Percentiles rank a stretch among this genome's conserved stretches.
phyloP scores from a whole-genome alignment of 371 early-diverging fungal species.

The Dipsacomyces acuminosporus region DNA sequence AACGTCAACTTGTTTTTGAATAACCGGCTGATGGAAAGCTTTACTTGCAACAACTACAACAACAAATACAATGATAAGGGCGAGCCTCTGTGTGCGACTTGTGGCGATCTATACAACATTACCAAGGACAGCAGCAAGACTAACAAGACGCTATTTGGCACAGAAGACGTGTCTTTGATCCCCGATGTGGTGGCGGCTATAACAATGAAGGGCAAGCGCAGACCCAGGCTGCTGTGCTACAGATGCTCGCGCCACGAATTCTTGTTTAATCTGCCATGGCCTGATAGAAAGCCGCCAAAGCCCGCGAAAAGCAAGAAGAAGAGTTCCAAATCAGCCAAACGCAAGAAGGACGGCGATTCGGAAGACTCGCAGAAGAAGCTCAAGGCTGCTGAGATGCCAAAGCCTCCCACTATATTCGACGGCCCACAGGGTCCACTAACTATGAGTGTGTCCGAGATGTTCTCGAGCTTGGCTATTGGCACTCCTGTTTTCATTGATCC shows the following conservation, averaged over 20 bases:
- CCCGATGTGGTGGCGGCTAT: too few species aligned
- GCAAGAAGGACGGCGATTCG: background rate
- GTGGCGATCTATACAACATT: too few species aligned
- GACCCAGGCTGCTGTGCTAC: constrained; percentile 1
- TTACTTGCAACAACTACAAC: too few species aligned
- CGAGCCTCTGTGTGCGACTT: too few species aligned
- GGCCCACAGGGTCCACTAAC: constrained; percentile 18
- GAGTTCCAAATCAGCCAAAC: too few species aligned
- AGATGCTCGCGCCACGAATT: constrained; percentile 28
- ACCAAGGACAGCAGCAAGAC: too few species aligned
- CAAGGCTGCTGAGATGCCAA: background rate
- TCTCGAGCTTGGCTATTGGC: constrained; percentile 13
- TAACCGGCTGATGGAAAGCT: too few species aligned
- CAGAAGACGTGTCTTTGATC: too few species aligned
- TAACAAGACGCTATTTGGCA: too few species aligned
- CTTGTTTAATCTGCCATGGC: constrained; percentile 26
- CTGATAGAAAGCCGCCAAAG: constrained; percentile 11
- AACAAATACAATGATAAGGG: background rate
- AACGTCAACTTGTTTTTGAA: constrained; percentile 20
- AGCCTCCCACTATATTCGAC: constrained; percentile 24
- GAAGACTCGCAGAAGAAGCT: background rate
- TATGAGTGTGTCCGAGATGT: constrained; percentile 16
- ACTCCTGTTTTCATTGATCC: constrained; percentile 43
- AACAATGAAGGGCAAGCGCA: background rate
- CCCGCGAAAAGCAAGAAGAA: constrained; percentile 1